A percentile compares a stretch with the other conserved stretches of the same genome.
Conservation (phyloP, 75 land plant species). For the Picea sitchensis region DNA sequence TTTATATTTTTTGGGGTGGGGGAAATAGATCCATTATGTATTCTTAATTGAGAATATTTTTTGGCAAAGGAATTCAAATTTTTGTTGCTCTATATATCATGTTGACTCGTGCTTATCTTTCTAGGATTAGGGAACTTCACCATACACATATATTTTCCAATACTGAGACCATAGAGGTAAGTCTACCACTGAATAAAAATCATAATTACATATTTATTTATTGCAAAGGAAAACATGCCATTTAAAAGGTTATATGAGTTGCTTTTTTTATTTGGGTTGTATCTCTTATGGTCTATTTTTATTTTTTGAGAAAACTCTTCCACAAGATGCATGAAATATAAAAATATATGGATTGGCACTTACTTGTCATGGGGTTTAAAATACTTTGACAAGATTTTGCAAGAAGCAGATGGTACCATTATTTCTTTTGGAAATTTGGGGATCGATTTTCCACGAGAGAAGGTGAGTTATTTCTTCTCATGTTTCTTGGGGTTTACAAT, state of each 20-base stretch:
- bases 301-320: neutral
- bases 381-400: conserved; percentile 77
- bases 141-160: conserved; percentile 92
- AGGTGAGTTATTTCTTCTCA: conserved; percentile 30
- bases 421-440: conserved; percentile 93
- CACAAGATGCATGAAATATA: neutral
- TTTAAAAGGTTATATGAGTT: too few species aligned
- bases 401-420: conserved; percentile 48
- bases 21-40: too few species aligned
- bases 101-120: conserved; percentile 29
- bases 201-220: too few species aligned
- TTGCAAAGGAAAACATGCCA: too few species aligned
- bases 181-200: neutral
- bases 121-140: conserved; percentile 57
- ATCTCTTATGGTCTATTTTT: neutral
- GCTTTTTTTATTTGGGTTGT: neutral
- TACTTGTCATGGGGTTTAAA: conserved; percentile 46
- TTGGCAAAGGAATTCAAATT: neutral
- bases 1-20: too few species aligned
- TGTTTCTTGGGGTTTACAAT: neutral
- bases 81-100: conserved; percentile 1
- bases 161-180: conserved; percentile 87
- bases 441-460: conserved; percentile 90
- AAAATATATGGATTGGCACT: neutral
- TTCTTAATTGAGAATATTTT: neutral